Base-by-base conservation (phyloP, 2,329 filamentous ascomycete species). In the Aspergillus quadrilineatus region DNA sequence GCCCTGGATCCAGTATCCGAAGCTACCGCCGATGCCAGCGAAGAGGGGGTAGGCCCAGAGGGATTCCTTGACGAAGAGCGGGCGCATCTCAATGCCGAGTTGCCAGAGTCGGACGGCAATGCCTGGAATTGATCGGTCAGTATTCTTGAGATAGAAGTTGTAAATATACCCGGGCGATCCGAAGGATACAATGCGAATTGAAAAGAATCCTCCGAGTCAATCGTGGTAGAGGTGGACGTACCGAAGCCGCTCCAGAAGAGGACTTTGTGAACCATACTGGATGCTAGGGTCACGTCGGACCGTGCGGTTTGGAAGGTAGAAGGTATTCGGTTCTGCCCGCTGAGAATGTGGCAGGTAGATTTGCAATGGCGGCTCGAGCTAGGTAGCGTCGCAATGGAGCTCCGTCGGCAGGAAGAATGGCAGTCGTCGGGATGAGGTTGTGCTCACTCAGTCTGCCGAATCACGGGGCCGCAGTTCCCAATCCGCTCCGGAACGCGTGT, bases 71-170 rank as follows among this genome's bases (percentile, higher is more conserved):
- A 89, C 87, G 83, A 97, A 90, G 76, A 97, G 88, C 51, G 93
- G 94, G 61, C 92, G 91, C 92, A 96, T 96, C 81, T 99, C 92
- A 75, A 99, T 94, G 71, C 93, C 94, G 74, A 99, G 88, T 78
- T 97, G 94, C 90, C 92, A 97, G 77, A 94, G 85, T 68, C 93
- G 90, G 72, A 92, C 89, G 72, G 89, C 92, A 69, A 97, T 79
- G 82, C 94, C 94, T 99, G 45, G 26, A 14, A 2, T 14, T 6
- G 3, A 14, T 15, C 3, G 17, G 32, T 60, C 28, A 60, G 55
- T 43, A 44, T 4, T 7, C 26, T 28, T 28, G 26, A 2, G 28
- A 8, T 1, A 7, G 17, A n/a, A 17, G 6, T 8, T 10, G n/a
- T 2, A n/a, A 15, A 22, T 26, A n/a, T 10, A 8, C 26, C 0